Evolutionary conservation across 768 basidiomycete species (phyloP).

Genomic region (Suillus sp.): DNA sequence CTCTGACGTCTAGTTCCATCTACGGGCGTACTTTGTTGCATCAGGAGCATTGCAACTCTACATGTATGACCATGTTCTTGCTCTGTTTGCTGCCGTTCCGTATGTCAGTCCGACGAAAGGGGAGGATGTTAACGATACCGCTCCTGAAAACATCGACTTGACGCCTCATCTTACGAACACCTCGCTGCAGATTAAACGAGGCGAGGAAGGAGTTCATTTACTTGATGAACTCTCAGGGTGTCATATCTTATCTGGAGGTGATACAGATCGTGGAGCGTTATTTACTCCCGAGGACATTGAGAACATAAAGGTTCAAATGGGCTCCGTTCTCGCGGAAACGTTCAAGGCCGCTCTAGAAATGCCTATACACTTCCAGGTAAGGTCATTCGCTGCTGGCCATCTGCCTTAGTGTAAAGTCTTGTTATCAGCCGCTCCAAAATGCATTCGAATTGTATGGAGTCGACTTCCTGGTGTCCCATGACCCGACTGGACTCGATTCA

Average conservation of each 20-base stretch:
- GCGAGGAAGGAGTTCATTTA: conserved; percentile 73
- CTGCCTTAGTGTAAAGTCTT: not conserved
- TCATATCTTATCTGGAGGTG: conserved; percentile 44
- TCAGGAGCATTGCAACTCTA: conserved; percentile 78
- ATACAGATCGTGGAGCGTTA: conserved; percentile 8
- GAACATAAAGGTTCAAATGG: conserved; percentile 62
- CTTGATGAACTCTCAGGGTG: conserved; percentile 79
- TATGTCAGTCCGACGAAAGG: conserved; percentile 53
- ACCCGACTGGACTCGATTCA: conserved; percentile 17
- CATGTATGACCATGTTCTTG: conserved; percentile 80
- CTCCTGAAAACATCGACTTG: conserved; percentile 47
- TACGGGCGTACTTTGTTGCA: conserved; percentile 85
- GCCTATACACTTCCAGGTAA: conserved; percentile 83
- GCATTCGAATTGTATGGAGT: conserved; percentile 94
- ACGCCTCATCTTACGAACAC: conserved; percentile 90
- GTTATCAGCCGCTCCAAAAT: conserved; percentile 73
- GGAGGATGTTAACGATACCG: conserved; percentile 26
- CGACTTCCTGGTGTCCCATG: conserved; percentile 81
- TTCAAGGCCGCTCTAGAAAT: conserved; percentile 85
- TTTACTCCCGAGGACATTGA: conserved; percentile 46
- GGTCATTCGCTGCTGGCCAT: conserved; percentile 12
- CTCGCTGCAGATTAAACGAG: conserved; percentile 69
- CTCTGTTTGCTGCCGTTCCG: conserved; percentile 80
- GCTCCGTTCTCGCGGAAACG: conserved; percentile 69
- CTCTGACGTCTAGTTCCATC: conserved; percentile 71